Evolutionary conservation across 2,329 filamentous ascomycete genomes (phyloP).

Genomic region (Paraconiothyrium sp.): DNA sequence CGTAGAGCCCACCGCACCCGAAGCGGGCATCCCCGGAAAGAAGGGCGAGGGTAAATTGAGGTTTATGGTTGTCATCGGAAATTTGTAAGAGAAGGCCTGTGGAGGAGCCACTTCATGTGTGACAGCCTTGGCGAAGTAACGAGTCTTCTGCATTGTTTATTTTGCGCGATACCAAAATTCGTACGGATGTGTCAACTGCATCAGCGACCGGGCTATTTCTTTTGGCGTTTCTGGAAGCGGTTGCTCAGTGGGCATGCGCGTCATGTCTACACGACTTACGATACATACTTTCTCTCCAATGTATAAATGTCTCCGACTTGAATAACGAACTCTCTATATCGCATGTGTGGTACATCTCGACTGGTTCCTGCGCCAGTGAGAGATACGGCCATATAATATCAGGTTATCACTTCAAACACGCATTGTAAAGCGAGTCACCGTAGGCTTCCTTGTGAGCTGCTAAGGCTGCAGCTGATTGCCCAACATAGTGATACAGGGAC

Average conservation of each 20-base stretch:
- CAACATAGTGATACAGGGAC: no score
- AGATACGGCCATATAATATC: no score
- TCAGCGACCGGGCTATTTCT: constrained; percentile 4
- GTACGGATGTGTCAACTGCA: constrained; percentile 2
- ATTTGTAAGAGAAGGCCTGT: constrained; percentile 37
- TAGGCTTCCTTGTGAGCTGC: no score
- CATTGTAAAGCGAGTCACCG: no score
- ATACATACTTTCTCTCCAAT: not conserved
- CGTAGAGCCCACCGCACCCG: constrained; percentile 30
- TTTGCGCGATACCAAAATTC: constrained; percentile 6
- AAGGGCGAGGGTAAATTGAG: constrained; percentile 62
- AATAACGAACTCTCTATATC: not conserved
- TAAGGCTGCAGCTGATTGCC: no score
- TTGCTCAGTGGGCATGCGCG: not conserved
- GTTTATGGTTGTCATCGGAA: constrained; percentile 69
- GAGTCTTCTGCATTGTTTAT: not conserved
- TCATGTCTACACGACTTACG: constrained; percentile 1
- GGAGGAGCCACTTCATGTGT: not conserved
- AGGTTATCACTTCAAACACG: no score
- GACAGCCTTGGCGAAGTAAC: not conserved
- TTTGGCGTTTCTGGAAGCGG: not conserved
- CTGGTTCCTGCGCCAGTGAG: no score
- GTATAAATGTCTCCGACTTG: not conserved
- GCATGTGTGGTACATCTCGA: not conserved
- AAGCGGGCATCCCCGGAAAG: constrained; percentile 31